phyloP scores from a whole-genome alignment of 805 yeast genomes.

The Komagataella kurtzmanii region DNA sequence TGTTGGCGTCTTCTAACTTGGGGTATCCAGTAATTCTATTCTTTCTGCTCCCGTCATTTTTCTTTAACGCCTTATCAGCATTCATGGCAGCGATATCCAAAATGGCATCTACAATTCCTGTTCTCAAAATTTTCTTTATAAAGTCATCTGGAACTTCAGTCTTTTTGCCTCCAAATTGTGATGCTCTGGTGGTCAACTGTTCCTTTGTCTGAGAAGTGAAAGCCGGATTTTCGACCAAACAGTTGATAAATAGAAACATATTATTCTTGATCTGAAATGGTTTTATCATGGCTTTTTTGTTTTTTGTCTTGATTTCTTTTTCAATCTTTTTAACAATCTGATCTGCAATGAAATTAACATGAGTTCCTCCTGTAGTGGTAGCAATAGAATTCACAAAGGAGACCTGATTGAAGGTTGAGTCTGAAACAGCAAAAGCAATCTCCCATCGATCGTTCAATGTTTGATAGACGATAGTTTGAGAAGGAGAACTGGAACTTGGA shows the following conservation, averaged over 20 bases:
- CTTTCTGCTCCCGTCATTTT: conserved; percentile 79
- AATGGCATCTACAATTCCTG: conserved; percentile 62
- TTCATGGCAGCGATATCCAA: conserved; percentile 76
- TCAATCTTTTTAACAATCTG: conserved; percentile 68
- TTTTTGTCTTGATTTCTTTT: conserved; percentile 57
- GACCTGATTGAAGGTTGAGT: conserved; percentile 81
- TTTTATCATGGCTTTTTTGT: conserved; percentile 55
- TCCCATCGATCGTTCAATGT: conserved; percentile 87
- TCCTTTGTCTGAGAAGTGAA: conserved; percentile 97
- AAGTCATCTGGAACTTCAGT: conserved; percentile 63
- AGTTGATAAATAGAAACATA: conserved; percentile 83
- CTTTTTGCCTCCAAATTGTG: conserved; percentile 82
- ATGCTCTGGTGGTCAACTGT: conserved; percentile 77
- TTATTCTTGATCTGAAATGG: conserved; percentile 84
- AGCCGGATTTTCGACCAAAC: conserved; percentile 91
- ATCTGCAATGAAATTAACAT: conserved; percentile 76
- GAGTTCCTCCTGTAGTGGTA: conserved; percentile 95
- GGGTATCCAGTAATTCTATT: conserved; percentile 79
- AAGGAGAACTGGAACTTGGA: conserved; percentile 21
- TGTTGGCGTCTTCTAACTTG: conserved; percentile 89
- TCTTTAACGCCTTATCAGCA: conserved; percentile 77
- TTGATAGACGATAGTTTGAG: conserved; percentile 58
- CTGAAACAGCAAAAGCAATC: conserved; percentile 87
- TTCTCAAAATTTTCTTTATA: conserved; percentile 55
- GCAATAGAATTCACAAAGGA: conserved; percentile 97